Conservation (phyloP, 139 green algal species). For the Tetraselmis striata region DNA sequence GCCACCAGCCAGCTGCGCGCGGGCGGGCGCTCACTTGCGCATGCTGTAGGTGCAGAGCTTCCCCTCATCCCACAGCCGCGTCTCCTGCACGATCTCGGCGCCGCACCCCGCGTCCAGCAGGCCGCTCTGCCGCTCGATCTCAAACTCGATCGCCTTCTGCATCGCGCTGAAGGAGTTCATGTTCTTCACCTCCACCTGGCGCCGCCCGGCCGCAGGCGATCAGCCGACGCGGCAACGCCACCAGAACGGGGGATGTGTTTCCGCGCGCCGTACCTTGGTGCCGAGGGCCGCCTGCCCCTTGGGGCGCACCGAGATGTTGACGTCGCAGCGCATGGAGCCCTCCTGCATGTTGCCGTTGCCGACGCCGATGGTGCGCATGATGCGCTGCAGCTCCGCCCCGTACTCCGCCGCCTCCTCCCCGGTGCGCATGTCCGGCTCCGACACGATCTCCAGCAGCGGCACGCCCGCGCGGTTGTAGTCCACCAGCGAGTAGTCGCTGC, state of each 20-base stretch:
- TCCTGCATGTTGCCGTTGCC: slow-evolving; percentile 88
- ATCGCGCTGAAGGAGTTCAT: slow-evolving; percentile 97
- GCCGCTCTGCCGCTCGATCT: slow-evolving; percentile 72
- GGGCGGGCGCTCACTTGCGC: too few species aligned
- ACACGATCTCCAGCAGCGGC: slow-evolving; percentile 94
- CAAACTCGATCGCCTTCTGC: slow-evolving; percentile 89
- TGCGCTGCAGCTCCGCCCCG: slow-evolving; percentile 78
- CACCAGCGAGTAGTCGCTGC: slow-evolving; percentile 56
- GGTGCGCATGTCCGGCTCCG: slow-evolving; percentile 85
- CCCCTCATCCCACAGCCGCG: slow-evolving; percentile 88
- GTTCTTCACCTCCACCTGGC: slow-evolving; percentile 94
- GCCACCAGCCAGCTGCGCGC: too few species aligned
- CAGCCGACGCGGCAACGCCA: not conserved
- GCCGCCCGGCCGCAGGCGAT: too few species aligned
- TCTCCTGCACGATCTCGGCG: slow-evolving; percentile 85
- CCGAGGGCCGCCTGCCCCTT: slow-evolving; percentile 53
- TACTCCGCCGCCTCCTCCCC: slow-evolving; percentile 86
- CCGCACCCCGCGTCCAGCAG: slow-evolving; percentile 53
- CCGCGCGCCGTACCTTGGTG: slow-evolving; percentile 66
- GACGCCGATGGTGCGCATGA: slow-evolving; percentile 81
- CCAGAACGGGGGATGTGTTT: too few species aligned
- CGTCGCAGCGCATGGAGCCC: slow-evolving; percentile 85
- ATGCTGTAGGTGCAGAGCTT: too few species aligned
- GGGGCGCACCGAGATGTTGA: slow-evolving; percentile 81
- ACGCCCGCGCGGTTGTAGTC: slow-evolving; percentile 95